These are phyloP conservation scores for Ceratocystis destructans DNA, from an alignment of 2,329 filamentous ascomycete species.

Conservation along the genomic window DNA sequence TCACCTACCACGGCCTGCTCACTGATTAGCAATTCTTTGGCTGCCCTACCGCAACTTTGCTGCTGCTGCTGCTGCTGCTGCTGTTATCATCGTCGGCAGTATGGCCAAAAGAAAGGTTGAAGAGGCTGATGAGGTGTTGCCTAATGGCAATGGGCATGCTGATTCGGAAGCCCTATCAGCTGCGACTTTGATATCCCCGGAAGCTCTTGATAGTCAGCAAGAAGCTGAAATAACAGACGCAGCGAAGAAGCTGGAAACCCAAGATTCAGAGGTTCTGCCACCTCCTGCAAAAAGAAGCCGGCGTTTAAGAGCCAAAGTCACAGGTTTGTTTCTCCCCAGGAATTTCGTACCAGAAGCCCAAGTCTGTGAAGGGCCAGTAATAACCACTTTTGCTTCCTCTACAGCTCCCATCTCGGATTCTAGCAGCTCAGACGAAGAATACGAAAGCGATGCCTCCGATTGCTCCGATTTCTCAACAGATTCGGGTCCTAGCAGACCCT, in stretches of 20 bases:
- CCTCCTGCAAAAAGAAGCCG: conserved; percentile 3
- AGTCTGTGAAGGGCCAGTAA: background rate
- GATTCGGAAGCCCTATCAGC: background rate
- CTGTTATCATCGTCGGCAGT: background rate
- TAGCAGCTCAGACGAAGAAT: conserved; percentile 13
- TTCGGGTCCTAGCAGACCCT: conserved; percentile 25
- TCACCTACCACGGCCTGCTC: no score
- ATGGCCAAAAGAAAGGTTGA: conserved; percentile 6
- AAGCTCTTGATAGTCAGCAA: background rate
- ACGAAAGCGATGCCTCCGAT: conserved; percentile 12
- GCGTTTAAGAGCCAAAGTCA: background rate
- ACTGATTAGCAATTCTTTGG: no score
- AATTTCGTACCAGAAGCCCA: background rate
- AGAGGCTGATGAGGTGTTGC: background rate
- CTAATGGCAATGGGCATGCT: background rate
- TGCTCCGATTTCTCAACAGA: background rate
- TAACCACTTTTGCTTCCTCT: background rate
- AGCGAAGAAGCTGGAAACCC: background rate
- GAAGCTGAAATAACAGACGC: background rate
- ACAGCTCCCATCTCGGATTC: background rate
- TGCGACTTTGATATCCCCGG: background rate
- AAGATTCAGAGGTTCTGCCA: background rate
- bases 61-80: background rate
- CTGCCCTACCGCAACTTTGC: background rate
- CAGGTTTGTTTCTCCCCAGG: background rate